These are phyloP conservation scores for Saturnispora ahearnii DNA, from an alignment of 805 yeast genomes.

Conservation along the genomic window DNA sequence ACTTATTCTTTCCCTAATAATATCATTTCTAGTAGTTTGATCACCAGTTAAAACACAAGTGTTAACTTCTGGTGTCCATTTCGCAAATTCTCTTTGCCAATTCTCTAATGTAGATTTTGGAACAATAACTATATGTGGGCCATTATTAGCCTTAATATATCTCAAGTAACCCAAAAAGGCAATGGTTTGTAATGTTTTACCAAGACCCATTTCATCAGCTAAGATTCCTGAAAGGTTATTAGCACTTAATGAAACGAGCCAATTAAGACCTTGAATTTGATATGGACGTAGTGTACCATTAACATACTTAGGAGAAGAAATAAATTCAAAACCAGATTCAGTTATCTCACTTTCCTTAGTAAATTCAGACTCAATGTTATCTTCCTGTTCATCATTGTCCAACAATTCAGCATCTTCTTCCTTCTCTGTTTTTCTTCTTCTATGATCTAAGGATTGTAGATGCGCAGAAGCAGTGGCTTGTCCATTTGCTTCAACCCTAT, in stretches of 20 bases:
- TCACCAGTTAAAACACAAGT: conserved; percentile 82
- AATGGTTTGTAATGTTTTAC: conserved; percentile 91
- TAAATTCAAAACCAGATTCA: conserved; percentile 35
- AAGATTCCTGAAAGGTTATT: conserved; percentile 84
- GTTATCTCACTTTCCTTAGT: conserved; percentile 13
- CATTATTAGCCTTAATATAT: conserved; percentile 66
- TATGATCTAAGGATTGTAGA: conserved; percentile 24
- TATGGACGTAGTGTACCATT: conserved; percentile 79
- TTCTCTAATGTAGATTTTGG: conserved; percentile 95
- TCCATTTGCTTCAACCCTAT: conserved; percentile 24
- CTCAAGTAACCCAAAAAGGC: conserved; percentile 85
- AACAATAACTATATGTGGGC: conserved; percentile 86
- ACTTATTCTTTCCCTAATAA: conserved; percentile 52
- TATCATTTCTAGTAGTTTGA: conserved; percentile 63
- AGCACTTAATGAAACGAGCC: conserved; percentile 85
- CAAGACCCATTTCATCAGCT: conserved; percentile 98
- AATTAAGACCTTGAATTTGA: conserved; percentile 90
- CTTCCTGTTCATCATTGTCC: conserved; percentile 28
- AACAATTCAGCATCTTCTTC: conserved; percentile 74
- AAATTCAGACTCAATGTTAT: conserved; percentile 11
- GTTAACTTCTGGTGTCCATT: conserved; percentile 93
- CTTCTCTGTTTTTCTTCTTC: conserved; percentile 63
- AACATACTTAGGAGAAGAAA: conserved; percentile 60
- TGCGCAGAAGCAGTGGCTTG: conserved; percentile 10
- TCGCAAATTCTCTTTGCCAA: conserved; percentile 90